Conservation (phyloP, 768 basidiomycete genomes). For the Grammothele lineata region DNA sequence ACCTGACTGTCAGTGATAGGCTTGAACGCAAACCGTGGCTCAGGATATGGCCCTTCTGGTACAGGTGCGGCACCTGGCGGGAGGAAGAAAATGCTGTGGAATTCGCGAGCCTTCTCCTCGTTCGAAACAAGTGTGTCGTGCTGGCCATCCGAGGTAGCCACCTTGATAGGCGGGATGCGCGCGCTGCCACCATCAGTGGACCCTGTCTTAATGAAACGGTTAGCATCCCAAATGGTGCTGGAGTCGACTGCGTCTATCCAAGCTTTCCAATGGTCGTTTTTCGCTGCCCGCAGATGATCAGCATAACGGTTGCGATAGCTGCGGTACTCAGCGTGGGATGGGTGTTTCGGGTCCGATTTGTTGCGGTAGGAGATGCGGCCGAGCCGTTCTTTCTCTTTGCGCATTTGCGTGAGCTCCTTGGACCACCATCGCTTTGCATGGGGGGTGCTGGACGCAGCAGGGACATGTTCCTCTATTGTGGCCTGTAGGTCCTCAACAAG, state of each 20-base stretch:
- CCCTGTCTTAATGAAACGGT: constrained; percentile 2
- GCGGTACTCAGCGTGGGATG: constrained; percentile 9
- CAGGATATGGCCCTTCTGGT: too few relatives aligned
- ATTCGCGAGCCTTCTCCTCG: constrained; percentile 12
- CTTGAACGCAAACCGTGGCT: constrained; percentile 15
- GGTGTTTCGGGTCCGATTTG: constrained; percentile 9
- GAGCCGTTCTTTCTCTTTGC: constrained; percentile 15
- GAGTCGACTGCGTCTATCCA: constrained; percentile 18
- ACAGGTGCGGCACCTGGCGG: background rate
- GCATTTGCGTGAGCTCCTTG: constrained; percentile 22
- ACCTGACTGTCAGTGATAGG: constrained; percentile 28
- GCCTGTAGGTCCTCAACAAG: constrained; percentile 17
- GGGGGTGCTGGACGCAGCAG: constrained; percentile 14
- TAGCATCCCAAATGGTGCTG: constrained; percentile 18
- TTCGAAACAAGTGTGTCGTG: constrained; percentile 3
- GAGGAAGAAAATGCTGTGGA: constrained; percentile 28
- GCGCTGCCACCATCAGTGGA: constrained; percentile 11
- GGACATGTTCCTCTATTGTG: constrained; percentile 18
- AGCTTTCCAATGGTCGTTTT: constrained; percentile 20
- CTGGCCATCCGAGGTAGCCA: background rate
- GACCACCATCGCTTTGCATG: constrained; percentile 33
- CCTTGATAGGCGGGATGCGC: constrained; percentile 17
- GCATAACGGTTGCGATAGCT: constrained; percentile 11
- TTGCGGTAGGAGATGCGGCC: constrained; percentile 3
- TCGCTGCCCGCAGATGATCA: constrained; percentile 14